Conservation (phyloP, 768 basidiomycete species). For the Boletus bicolor region DNA sequence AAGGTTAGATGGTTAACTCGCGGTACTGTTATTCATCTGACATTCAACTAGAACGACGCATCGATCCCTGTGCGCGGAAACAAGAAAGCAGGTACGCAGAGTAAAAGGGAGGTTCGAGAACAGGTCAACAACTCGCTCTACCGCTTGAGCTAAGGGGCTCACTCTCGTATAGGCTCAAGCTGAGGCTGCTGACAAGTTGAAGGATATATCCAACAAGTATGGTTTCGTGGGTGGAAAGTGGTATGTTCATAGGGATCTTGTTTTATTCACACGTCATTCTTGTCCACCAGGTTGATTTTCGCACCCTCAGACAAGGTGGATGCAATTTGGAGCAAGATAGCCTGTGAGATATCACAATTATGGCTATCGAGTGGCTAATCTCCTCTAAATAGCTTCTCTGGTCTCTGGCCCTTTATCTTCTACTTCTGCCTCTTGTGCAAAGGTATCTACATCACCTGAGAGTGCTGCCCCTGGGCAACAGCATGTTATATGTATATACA, state of each 20-base stretch:
- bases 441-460: slow-evolving; percentile 63
- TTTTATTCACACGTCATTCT: neutral
- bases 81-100: slow-evolving; percentile 69
- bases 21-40: neutral
- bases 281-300: slow-evolving; percentile 59
- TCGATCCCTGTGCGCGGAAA: slow-evolving; percentile 64
- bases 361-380: neutral
- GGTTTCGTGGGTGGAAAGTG: slow-evolving; percentile 66
- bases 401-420: slow-evolving; percentile 58
- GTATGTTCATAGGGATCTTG: slow-evolving; percentile 30
- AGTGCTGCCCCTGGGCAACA: slow-evolving; percentile 47
- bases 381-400: slow-evolving; percentile 49
- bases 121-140: slow-evolving; percentile 38
- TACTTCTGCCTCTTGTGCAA: slow-evolving; percentile 54
- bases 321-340: slow-evolving; percentile 56
- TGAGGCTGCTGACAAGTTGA: slow-evolving; percentile 55
- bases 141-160: neutral
- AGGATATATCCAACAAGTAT: slow-evolving; percentile 54
- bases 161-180: slow-evolving; percentile 47
- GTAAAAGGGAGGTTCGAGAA: slow-evolving; percentile 75
- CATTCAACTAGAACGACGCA: slow-evolving; percentile 49
- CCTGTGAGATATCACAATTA: slow-evolving; percentile 41
- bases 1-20: slow-evolving; percentile 38
- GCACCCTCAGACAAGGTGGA: slow-evolving; percentile 61
- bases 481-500: slow-evolving; percentile 68